Base-by-base conservation (phyloP, 192 early-diverging fungal species). In the Rhizoclosmatium globosum region DNA sequence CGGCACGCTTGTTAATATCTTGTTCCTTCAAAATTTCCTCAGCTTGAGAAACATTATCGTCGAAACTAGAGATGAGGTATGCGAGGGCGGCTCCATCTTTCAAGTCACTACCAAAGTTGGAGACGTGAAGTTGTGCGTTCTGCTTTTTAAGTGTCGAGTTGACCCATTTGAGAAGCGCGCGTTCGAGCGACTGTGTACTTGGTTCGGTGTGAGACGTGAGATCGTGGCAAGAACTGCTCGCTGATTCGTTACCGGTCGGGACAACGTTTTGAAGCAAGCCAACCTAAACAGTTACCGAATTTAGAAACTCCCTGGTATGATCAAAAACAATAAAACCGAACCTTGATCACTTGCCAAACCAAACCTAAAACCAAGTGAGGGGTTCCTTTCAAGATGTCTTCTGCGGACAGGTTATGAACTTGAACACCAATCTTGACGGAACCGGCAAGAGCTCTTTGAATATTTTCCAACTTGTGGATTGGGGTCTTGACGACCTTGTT, bases 341-440 rank as follows among this genome's bases (percentile, higher is more conserved):
- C 82, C 82, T 82, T 82, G 59, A 82, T 82, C 4, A 82, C 74
- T 81, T 82, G 82, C 82, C 82, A 82, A 45, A 82, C 61, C n/a
- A 82, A 46, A 3, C 82, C 82, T 2, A 82, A 47, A 38, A 45
- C 45, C 21, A 82, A 50, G 59, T 82, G 82, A 42, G 77, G 82
- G 3, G 72, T 79, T 47, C 68, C 82, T 45, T 76, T 74, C 71
- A 76, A 46, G 11, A 82, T 65, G 50, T 82, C 82, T 47, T 82
- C 82, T 6, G 82, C 68, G 21, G 69, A 48, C 43, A 82, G 23
- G 46, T 82, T 82, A 47, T 81, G 78, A 7, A 82, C 78, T 23
- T 82, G 82, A 31, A 71, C 71, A 3, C 82, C 82, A 75, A 82
- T 82, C 43, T 68, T 62, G 45, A 62, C 50, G 47, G 77, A 70